phyloP scores from a whole-genome alignment of 2,329 filamentous ascomycete genomes.

The Calonectria crousiana region DNA sequence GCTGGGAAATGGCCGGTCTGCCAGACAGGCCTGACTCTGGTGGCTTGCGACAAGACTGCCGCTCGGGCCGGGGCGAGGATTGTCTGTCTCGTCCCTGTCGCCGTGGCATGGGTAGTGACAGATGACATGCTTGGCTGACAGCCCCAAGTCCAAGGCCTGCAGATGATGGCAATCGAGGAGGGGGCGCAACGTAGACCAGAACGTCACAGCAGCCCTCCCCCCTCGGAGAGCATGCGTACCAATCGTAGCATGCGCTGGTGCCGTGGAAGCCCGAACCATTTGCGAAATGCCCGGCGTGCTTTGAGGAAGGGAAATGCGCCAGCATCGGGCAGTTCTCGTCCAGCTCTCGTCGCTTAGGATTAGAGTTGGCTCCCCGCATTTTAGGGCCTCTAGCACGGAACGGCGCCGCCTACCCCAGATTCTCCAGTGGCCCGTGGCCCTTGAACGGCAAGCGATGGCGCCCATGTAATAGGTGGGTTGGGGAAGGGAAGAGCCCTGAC shows the following conservation, averaged over 20 bases:
- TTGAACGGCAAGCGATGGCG: background rate
- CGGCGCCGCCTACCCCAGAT: constrained; percentile 5
- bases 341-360: background rate
- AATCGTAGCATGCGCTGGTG: background rate
- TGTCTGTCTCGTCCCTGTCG: background rate
- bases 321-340: background rate
- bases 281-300: background rate
- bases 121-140: constrained; percentile 1
- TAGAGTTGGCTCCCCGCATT: constrained; percentile 10
- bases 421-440: constrained; percentile 12
- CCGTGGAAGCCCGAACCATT: background rate
- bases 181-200: background rate
- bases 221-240: background rate
- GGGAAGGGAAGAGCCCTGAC: background rate
- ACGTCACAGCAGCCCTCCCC: background rate
- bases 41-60: background rate
- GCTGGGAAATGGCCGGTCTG: background rate
- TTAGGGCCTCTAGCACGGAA: constrained; percentile 5
- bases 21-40: background rate
- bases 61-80: constrained; percentile 3
- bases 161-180: background rate
- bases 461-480: background rate
- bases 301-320: background rate
- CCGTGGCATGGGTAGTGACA: background rate
- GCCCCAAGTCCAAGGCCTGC: background rate